Base-by-base conservation (phyloP, 2,329 filamentous ascomycete genomes). In the Intubia oerlemansii region DNA sequence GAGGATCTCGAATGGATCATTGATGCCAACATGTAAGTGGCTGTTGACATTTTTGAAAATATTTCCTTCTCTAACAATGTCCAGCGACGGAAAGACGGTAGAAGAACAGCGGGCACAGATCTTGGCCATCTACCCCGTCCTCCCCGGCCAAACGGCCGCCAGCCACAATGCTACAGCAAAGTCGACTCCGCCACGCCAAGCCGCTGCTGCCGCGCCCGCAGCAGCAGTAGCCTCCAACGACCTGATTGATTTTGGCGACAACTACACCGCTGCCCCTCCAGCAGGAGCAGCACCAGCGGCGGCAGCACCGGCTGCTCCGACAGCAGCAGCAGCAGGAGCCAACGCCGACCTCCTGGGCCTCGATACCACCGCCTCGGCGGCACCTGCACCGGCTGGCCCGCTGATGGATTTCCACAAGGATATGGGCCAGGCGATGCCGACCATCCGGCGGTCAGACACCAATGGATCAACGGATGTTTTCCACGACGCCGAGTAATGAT, bases 1-100 rank as follows among this genome's bases (percentile, higher is more conserved):
- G 81, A 90, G 45, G 80, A 79, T 38, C 55, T 98, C 17, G 88
- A 95, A 50, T 98, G 81, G 80, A 84, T 95, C 43, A 78, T 98
- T 43, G 76, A 85, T 48, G 75, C 84, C 2, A 60, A 72, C 32
- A 66, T 98, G 82, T 91, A 52, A 44, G n/a, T n/a, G n/a, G n/a
- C n/a, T n/a, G n/a, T 59, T 7, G 24, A 11, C 10, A 10, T 26
- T 8, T 13, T 6, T 22, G 9, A n/a, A 20, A 23, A 18, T 24
- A 1, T 25, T 41, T 28, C 39, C 32, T 20, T 19, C 23, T n/a
- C 29, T 7, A 10, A 7, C 3, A n/a, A n/a, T n/a, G n/a, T n/a
- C n/a, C n/a, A n/a, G n/a, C 8, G 10, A 84, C 40, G 59, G 57
- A 25, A 51, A 63, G 16, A 65, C 74, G 4, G 67, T 79, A 1